These are phyloP conservation scores for Pleurotus tuber-regium DNA, from an alignment of 768 basidiomycete genomes.

Conservation along the genomic window DNA sequence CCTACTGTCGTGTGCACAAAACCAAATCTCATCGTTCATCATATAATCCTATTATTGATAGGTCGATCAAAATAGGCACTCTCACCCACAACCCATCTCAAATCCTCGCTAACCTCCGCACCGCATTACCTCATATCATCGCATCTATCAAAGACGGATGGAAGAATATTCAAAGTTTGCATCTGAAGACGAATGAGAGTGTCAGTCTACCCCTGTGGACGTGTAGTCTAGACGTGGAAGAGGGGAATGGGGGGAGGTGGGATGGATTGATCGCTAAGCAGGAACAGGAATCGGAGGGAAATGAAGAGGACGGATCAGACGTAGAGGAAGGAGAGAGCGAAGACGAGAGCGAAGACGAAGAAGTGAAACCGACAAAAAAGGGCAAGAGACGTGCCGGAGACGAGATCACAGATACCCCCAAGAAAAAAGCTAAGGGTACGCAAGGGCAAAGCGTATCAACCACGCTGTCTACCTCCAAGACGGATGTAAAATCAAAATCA, in stretches of 20 bases:
- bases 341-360: constrained; percentile 21
- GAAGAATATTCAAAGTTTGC: constrained; percentile 87
- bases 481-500: too few species aligned
- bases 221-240: constrained; percentile 61
- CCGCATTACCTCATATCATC: constrained; percentile 73
- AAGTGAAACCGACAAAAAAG: constrained; percentile 19
- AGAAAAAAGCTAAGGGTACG: constrained; percentile 42
- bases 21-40: neutral
- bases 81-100: constrained; percentile 72
- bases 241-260: constrained; percentile 66
- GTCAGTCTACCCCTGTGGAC: constrained; percentile 90
- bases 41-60: constrained; percentile 26
- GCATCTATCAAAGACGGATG: constrained; percentile 75
- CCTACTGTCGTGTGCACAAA: neutral
- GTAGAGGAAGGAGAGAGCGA: constrained; percentile 18
- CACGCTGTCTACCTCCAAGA: constrained; percentile 7
- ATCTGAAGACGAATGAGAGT: constrained; percentile 87
- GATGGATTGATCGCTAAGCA: constrained; percentile 37
- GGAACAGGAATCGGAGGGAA: constrained; percentile 19
- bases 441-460: constrained; percentile 16
- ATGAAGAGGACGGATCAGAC: constrained; percentile 22
- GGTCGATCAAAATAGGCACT: constrained; percentile 81
- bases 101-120: constrained; percentile 73
- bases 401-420: constrained; percentile 33
- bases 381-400: constrained; percentile 22